phyloP scores from a whole-genome alignment of 2,329 filamentous ascomycete genomes.

The Colletotrichum tanaceti region DNA sequence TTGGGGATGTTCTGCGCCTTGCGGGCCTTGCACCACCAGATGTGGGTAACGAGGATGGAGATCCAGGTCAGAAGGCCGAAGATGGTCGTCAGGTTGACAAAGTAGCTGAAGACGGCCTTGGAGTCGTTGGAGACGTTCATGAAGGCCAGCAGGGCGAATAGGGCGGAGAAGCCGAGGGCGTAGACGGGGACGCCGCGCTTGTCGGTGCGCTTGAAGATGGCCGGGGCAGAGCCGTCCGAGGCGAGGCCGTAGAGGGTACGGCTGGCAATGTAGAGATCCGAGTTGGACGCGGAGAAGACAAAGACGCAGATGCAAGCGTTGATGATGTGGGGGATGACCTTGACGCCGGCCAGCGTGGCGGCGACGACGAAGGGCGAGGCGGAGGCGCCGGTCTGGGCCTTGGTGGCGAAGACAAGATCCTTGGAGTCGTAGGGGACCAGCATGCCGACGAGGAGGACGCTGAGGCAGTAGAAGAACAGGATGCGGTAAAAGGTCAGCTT shows the following conservation, averaged over 20 bases:
- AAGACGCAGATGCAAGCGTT: conserved; percentile 81
- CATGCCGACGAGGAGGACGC: conserved; percentile 80
- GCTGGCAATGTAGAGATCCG: conserved; percentile 80
- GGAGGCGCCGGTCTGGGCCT: conserved; percentile 60
- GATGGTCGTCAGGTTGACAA: conserved; percentile 75
- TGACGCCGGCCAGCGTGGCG: conserved; percentile 72
- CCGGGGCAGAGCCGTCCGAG: conserved; percentile 76
- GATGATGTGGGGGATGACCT: conserved; percentile 72
- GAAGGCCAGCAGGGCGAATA: conserved; percentile 75
- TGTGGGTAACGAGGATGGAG: conserved; percentile 75
- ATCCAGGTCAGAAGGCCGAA: conserved; percentile 76
- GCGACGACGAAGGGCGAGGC: conserved; percentile 83
- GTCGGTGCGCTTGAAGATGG: conserved; percentile 78
- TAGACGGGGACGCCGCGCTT: conserved; percentile 76
- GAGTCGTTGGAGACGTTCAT: conserved; percentile 67
- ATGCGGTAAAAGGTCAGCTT: conserved; percentile 86
- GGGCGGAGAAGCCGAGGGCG: conserved; percentile 69
- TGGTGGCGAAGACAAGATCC: conserved; percentile 69
- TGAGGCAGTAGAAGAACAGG: conserved; percentile 81
- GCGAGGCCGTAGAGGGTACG: conserved; percentile 80
- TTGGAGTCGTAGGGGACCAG: conserved; percentile 77
- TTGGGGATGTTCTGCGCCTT: conserved; percentile 69
- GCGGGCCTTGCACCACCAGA: conserved; percentile 73
- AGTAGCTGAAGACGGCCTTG: conserved; percentile 61
- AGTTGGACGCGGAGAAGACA: conserved; percentile 82